Evolutionary conservation across 768 basidiomycete species (phyloP).

Genomic region (Tylopilus vinaceipallidus): DNA sequence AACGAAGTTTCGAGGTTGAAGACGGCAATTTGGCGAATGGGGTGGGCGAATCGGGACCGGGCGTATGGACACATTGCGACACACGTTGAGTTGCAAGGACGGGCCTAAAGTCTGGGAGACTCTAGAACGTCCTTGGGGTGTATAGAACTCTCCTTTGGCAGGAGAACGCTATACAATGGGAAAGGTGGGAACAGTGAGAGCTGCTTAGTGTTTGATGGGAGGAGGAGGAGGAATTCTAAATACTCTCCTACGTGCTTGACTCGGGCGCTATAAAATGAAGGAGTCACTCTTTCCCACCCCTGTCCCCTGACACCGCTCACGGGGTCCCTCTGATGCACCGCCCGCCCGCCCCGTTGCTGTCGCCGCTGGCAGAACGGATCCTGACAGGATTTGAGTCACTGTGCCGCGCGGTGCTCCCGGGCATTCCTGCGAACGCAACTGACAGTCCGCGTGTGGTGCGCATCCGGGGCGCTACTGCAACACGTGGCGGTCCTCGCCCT

Average conservation of each 20-base stretch:
- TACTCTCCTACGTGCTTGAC: slow-evolving; percentile 23
- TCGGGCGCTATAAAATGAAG: slow-evolving; percentile 33
- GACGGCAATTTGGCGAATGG: slow-evolving; percentile 19
- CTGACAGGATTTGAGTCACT: slow-evolving; percentile 9
- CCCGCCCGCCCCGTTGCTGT: slow-evolving; percentile 12
- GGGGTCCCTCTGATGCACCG: slow-evolving; percentile 22
- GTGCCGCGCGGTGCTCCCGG: neutral
- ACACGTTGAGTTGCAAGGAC: slow-evolving; percentile 24
- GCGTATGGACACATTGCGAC: slow-evolving; percentile 41
- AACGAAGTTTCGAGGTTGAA: slow-evolving; percentile 13
- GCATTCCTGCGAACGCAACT: neutral
- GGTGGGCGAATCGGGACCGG: slow-evolving; percentile 25
- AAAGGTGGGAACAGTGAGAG: neutral
- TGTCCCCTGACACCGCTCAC: slow-evolving; percentile 24
- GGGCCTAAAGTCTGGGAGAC: slow-evolving; percentile 37
- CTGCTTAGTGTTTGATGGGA: slow-evolving; percentile 4
- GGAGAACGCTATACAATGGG: slow-evolving; percentile 26
- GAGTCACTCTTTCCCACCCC: slow-evolving; percentile 28
- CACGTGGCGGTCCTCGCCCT: neutral
- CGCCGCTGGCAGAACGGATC: no score
- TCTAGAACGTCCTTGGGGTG: slow-evolving; percentile 41
- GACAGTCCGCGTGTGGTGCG: no score
- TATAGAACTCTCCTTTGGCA: slow-evolving; percentile 17
- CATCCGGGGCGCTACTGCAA: neutral
- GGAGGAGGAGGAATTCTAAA: slow-evolving; percentile 16